Evolutionary conservation across 1,284 basidiomycete genomes (phyloP), one percentile per base, ranked within the genome.

Genomic region (Austropuccinia psidii): DNA sequence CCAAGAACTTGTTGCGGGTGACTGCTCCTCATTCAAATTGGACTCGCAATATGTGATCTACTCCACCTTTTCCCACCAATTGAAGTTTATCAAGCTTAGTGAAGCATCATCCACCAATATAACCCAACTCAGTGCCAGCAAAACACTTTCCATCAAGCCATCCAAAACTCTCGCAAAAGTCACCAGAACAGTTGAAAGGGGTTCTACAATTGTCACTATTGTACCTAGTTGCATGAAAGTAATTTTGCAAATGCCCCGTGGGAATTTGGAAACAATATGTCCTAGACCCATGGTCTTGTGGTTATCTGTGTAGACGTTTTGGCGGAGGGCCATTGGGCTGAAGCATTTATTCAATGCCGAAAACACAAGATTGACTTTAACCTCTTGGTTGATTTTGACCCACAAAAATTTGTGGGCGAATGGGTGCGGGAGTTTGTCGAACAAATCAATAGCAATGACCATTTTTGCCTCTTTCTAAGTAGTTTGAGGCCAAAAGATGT

Each of bases 231-330:
- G 87, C 8, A 98, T 96, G 91, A 88, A 85, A 76, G 81, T 97
- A 19, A 90, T 98, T 0, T 82, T 99, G 15, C 96, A 99, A 83
- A 98, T 98, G 93, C 96, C 95, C 0, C 84, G 96, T 77, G 96
- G 96, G 0, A 98, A 98, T 81, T 80, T 99, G 68, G 96, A 99
- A 83, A 97, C 93, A 0, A 89, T 98, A 72, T 91, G 89, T 78
- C 96, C 96, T 0, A 84, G 96, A 39, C 90, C 95, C 0, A 83
- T 99, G 75, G 93, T 98, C 2, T 87, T 97, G 81, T 86, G 84
- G 88, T 60, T 80, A 92, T 93, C 78, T 76, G 89, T 82, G 35
- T 15, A 73, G 35, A 13, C 39, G 60, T 3, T 65, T 37, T 66
- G 27, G 31, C 35, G 29, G 37, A 62, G 27, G 60, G 58, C 15